Percentiles rank a stretch among this genome's conserved stretches.
Evolutionary conservation across 208 protist species (phyloP).

Genomic region (Leishmania tarentolae): DNA sequence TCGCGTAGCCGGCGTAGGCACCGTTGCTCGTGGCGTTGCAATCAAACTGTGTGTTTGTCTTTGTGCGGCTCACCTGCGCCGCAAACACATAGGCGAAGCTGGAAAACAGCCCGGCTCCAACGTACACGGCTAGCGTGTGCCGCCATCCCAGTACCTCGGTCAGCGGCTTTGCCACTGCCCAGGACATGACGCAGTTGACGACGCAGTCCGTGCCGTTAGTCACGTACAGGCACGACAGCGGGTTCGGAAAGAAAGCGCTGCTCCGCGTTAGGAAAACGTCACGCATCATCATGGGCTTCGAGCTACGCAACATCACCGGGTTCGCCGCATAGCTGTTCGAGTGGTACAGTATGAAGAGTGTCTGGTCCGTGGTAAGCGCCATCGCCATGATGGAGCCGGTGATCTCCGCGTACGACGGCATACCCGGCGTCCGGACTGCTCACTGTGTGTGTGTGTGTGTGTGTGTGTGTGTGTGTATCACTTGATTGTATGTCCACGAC

Average conservation of each 20-base stretch:
- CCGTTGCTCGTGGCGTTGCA: conserved; percentile 78
- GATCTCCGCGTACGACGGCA: conserved; percentile 36
- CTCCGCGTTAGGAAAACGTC: conserved; percentile 82
- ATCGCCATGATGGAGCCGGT: conserved; percentile 65
- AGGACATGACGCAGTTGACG: conserved; percentile 59
- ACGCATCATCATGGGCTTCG: conserved; percentile 87
- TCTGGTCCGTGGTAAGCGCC: conserved; percentile 67
- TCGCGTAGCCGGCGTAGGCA: conserved; percentile 68
- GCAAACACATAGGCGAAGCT: conserved; percentile 86
- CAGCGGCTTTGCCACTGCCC: conserved; percentile 65
- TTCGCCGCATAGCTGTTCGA: conserved; percentile 84
- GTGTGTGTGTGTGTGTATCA: not conserved
- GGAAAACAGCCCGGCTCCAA: conserved; percentile 72
- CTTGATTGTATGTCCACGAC: not conserved
- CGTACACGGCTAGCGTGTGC: conserved; percentile 55
- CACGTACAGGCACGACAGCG: conserved; percentile 82
- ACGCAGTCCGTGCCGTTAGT: conserved; percentile 53
- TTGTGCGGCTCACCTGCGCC: conserved; percentile 49
- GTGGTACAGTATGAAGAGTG: conserved; percentile 79
- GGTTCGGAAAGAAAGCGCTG: conserved; percentile 66
- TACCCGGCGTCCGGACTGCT: not conserved
- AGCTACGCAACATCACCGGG: conserved; percentile 70
- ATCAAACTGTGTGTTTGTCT: conserved; percentile 61
- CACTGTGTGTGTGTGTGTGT: not conserved
- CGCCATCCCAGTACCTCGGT: conserved; percentile 61